Conservation (phyloP, 371 early-diverging fungal species). For the Syncephalastrum sp. region DNA sequence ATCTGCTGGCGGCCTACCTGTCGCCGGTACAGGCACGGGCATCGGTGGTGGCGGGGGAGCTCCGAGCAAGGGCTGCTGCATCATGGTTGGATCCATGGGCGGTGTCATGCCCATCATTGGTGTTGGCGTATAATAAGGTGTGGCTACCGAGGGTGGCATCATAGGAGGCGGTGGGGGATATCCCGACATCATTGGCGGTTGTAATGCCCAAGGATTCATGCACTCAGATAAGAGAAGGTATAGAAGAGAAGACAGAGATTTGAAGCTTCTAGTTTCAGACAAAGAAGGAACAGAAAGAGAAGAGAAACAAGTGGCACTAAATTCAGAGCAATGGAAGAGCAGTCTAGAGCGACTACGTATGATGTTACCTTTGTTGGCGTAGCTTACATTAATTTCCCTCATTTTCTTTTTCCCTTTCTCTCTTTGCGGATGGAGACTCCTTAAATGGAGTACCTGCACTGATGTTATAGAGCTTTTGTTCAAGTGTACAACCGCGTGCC, state of each 20-base stretch:
- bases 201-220: neutral
- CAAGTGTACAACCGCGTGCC: too few species aligned
- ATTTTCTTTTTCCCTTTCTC: too few species aligned
- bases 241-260: neutral
- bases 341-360: too few species aligned
- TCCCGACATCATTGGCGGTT: neutral
- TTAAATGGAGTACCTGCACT: too few species aligned
- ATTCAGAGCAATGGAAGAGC: too few species aligned
- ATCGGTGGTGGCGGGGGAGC: constrained; percentile 4
- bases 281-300: neutral
- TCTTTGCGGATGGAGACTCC: too few species aligned
- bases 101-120: constrained; percentile 10
- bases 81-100: constrained; percentile 9
- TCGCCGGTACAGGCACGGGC: neutral
- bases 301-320: neutral
- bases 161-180: constrained; percentile 9
- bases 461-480: too few species aligned
- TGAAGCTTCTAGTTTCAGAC: neutral
- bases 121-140: constrained; percentile 5
- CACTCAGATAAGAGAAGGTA: too few species aligned
- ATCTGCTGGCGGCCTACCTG: neutral
- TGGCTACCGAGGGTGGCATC: constrained; percentile 6
- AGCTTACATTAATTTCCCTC: too few species aligned
- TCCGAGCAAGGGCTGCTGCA: neutral
- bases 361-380: too few species aligned